Evolutionary conservation across 192 early-diverging fungal genomes (phyloP), one percentile per base, ranked within the genome.

Genomic region (Entomortierella chlamydospora): DNA sequence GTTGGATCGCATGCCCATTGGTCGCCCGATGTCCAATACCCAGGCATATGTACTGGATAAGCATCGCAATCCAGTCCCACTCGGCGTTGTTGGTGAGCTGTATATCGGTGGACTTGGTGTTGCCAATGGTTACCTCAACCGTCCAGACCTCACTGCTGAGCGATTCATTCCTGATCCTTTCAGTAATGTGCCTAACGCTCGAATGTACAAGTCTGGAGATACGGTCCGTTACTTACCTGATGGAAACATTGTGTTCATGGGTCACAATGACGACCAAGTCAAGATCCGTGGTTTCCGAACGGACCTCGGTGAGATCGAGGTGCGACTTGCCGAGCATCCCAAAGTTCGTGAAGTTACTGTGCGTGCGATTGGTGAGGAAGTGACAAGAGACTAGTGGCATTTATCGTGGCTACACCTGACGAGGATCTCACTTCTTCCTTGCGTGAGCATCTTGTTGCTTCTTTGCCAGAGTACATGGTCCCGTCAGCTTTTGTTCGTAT

Each of bases 401-500:
- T 91, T 81, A 82, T 90, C 80, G 29, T 50, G 25, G 30, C 61
- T 33, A 15, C 5, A 30, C 28, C 23, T 23, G 10, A 13, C 25
- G 15, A 6, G 51, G 3, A 8, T 82, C 92, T 22, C 83, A 86
- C 12, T 78, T 79, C 2, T 84, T 84, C 45, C 70, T 93, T 55
- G 84, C 83, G 62, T 47, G 57, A 34, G 84, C 81, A 60, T 37
- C 34, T 37, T 37, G 4, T 10, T 4, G 34, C 10, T 10, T 7
- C 5, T 10, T 72, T 94, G 22, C 90, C 92, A 10, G 68, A 67
- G 9, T 94, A 94, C 64, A 90, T 90, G 57, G 83, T 94, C 34
- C 92, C 92, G 7, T 33, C 57, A 1, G 57, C 33, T 4, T 58
- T 58, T 39, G 57, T 58, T 17, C 33, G 57, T 10, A 37, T 58